Evolutionary conservation across 176 grass and related monocot genomes (phyloP), one percentile per base, ranked within the genome.

Genomic region (Triticum turgidum): DNA sequence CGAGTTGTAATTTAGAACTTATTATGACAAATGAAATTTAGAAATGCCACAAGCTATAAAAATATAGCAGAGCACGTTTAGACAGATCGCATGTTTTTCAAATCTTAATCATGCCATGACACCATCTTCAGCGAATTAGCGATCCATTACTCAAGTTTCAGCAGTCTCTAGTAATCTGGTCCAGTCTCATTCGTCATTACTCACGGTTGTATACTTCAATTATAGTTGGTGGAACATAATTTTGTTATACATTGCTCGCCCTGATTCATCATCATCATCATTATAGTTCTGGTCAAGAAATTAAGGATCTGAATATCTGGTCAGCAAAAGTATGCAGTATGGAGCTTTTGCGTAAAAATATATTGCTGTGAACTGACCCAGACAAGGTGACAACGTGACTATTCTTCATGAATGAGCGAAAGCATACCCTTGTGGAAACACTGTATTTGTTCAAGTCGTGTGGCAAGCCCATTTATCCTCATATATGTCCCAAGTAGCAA

Each of bases 81-180:
- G 42, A 54, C 35, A 52, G 49, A 35, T 35, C 34, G 52, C 17
- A 56, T 56, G 15, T 6, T 56, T 56, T 56, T 80, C 17, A 42
- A 13, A 42, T 79, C 65, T 74, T 76, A 84, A 84, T 73, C 76
- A 68, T 9, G 51, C 24, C 21, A 15, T 61, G 33, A 71, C 29
- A 69, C 35, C 47, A 29, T 39, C 41, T 68, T 37, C 42, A 65
- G 24, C 20, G 5, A 73, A 77, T 61, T 67, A 39, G 13, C 25
- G 29, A 73, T 79, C 44, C 3, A 44, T 73, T 41, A 47, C 18
- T 45, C 49, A 27, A 84, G 68, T 69, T 87, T 6, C 67, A 87
- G 67, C 21, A 68, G 20, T 22, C 52, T 78, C 21, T 71, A 63
- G 39, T 64, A 82, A 73, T 27, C 7, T 42, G 32, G 27, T 34